Evolutionary conservation across 2,329 filamentous ascomycete genomes (phyloP).

Genomic region (Botrytis squamosa): DNA sequence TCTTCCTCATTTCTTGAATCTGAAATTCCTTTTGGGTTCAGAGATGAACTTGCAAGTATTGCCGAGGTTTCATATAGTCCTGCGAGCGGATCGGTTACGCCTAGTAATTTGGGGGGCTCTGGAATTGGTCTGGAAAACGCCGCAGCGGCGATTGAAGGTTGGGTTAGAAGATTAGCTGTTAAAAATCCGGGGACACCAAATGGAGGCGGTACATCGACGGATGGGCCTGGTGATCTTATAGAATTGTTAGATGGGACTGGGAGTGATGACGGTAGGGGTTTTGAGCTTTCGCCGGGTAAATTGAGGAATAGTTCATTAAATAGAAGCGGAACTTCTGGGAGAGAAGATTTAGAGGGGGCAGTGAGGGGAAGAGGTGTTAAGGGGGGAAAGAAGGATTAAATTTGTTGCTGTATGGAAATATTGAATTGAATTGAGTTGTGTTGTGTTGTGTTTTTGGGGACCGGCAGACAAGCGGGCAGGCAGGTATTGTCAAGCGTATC

Average conservation of each 20-base stretch:
- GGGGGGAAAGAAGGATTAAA: conserved; percentile 10
- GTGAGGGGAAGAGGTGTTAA: conserved; percentile 23
- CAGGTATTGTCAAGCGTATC: not conserved
- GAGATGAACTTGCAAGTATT: conserved; percentile 42
- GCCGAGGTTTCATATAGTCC: conserved; percentile 42
- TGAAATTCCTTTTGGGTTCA: conserved; percentile 57
- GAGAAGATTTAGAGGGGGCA: conserved; percentile 29
- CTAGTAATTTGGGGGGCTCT: conserved; percentile 47
- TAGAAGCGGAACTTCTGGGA: conserved; percentile 24
- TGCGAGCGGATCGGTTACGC: conserved; percentile 39
- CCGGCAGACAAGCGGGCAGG: not conserved
- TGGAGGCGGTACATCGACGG: conserved; percentile 42
- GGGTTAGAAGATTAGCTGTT: conserved; percentile 79
- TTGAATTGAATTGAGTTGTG: not conserved
- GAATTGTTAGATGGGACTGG: conserved; percentile 64
- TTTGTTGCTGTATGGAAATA: not conserved
- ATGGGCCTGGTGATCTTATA: conserved; percentile 62
- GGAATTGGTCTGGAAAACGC: conserved; percentile 70
- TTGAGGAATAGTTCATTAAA: conserved; percentile 25
- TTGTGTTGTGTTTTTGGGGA: not conserved
- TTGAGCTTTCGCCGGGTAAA: conserved; percentile 33
- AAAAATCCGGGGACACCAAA: conserved; percentile 50
- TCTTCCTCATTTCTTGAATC: conserved; percentile 65
- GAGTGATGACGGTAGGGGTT: conserved; percentile 51
- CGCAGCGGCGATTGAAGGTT: conserved; percentile 83